These are phyloP conservation scores for Microascus cirrosus DNA, from an alignment of 2,329 filamentous ascomycete species.

Conservation along the genomic window DNA sequence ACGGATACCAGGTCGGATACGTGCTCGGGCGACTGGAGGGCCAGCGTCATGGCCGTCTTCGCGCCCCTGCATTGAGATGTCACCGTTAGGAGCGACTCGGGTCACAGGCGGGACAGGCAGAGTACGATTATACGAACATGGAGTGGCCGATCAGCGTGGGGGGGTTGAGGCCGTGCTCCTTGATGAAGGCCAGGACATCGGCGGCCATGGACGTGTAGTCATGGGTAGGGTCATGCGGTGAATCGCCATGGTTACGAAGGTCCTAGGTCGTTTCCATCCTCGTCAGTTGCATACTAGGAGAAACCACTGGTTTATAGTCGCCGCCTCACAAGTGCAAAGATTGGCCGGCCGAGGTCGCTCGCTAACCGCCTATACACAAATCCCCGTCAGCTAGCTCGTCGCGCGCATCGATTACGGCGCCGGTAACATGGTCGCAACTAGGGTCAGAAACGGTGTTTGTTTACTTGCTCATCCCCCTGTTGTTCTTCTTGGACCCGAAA, in stretches of 20 bases:
- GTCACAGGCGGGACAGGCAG: neutral
- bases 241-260: conserved; percentile 86
- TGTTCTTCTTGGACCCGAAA: conserved; percentile 93
- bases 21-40: conserved; percentile 56
- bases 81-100: neutral
- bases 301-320: neutral
- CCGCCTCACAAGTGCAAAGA: conserved; percentile 65
- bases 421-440: neutral
- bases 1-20: conserved; percentile 69
- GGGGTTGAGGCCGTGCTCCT: conserved; percentile 55
- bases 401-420: neutral
- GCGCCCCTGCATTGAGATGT: conserved; percentile 51
- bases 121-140: conserved; percentile 48
- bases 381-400: conserved; percentile 6
- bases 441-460: neutral
- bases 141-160: conserved; percentile 84
- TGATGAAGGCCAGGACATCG: conserved; percentile 72
- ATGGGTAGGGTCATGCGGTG: conserved; percentile 64
- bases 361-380: conserved; percentile 54
- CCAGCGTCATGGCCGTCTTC: conserved; percentile 83
- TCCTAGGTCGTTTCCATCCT: conserved; percentile 41
- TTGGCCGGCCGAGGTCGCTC: conserved; percentile 64
- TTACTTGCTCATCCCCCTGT: conserved; percentile 86
- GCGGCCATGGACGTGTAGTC: conserved; percentile 75
- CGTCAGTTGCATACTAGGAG: conserved; percentile 8